Base-by-base conservation (phyloP, 176 grass and related monocot genomes). In the Carex cristatella region DNA sequence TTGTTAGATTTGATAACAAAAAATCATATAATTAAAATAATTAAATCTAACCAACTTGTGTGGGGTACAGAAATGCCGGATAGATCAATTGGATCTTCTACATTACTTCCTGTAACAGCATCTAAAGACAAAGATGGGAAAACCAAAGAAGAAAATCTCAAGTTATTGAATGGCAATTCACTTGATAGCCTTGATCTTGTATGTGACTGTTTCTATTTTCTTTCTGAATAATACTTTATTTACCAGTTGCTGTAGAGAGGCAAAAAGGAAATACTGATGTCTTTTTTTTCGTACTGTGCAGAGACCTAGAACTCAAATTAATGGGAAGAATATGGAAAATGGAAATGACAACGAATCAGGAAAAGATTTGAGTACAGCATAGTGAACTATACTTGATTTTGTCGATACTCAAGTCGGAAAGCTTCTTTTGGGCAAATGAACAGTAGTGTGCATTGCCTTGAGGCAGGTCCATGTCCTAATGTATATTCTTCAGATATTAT, bases 131-230 rank as follows among this genome's bases (percentile, higher is more conserved):
- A 88, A 77, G 93, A 94, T 30, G 65, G 40, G 28, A 92, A 83
- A 79, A 73, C 84, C 62, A 94, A 90, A 81, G 97, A 99, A 67
- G 97, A 91, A 59, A 87, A 88, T 76, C 81, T 87, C 65, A 96
- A 96, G 86, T 59, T 99, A 69, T 85, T 99, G 82, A 96, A 96
- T 15, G 97, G 97, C 1, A 99, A 91, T 88, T 89, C 94, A 81
- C 88, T 46, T 19, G 97, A 99, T 85, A 62, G 89, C 69, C 84
- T 86, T 82, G 97, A 99, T 86, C 74, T 93, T 86, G 93, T 99
- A 99, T 80, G 55, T 1, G 37, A 71, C n/a, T 84, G 42, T 78
- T 78, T 60, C 7, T 61, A 14, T 58, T 69, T 67, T 74, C 10
- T 15, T 62, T 65, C 3, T n/a, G 0, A 42, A 35, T n/a, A 23